Evolutionary conservation across 192 early-diverging fungal species (phyloP).

Genomic region (Dissophora ornata): DNA sequence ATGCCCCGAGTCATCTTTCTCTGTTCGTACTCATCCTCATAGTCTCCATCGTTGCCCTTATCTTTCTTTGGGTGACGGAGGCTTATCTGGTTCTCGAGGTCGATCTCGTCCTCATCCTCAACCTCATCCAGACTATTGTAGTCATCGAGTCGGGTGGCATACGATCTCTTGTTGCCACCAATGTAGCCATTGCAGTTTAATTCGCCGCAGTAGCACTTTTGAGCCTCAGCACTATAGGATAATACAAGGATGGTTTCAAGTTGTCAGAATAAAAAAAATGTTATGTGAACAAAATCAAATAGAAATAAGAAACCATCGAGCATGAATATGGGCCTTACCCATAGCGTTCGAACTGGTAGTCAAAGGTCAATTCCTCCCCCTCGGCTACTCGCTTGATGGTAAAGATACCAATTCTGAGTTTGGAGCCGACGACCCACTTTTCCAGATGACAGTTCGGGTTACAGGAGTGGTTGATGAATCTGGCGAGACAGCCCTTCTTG

Average conservation of each 20-base stretch:
- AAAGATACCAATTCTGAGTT: constrained; percentile 96
- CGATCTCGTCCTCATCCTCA: constrained; percentile 64
- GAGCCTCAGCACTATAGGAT: constrained; percentile 78
- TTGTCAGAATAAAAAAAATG: neutral
- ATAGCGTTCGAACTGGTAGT: constrained; percentile 98
- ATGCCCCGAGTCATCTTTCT: constrained; percentile 41
- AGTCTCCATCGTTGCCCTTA: constrained; percentile 52
- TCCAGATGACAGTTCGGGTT: constrained; percentile 93
- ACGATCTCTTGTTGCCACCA: constrained; percentile 82
- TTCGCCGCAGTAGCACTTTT: constrained; percentile 93
- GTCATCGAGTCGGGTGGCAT: constrained; percentile 60
- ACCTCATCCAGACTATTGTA: constrained; percentile 64
- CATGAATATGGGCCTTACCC: too few species aligned
- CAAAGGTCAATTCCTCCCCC: constrained; percentile 95
- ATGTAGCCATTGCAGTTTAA: constrained; percentile 90
- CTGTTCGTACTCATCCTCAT: constrained; percentile 52
- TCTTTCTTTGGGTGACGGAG: constrained; percentile 63
- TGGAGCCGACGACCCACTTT: constrained; percentile 96
- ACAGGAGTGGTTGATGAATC: constrained; percentile 99
- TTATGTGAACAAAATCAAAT: neutral
- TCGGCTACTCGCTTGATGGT: constrained; percentile 77
- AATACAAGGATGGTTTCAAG: neutral
- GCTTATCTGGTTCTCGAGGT: constrained; percentile 66
- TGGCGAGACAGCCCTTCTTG: constrained; percentile 89
- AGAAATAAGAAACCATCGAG: too few species aligned